These are phyloP conservation scores for Citrus hindsii DNA, from an alignment of 345 rosid genomes.

Conservation along the genomic window DNA sequence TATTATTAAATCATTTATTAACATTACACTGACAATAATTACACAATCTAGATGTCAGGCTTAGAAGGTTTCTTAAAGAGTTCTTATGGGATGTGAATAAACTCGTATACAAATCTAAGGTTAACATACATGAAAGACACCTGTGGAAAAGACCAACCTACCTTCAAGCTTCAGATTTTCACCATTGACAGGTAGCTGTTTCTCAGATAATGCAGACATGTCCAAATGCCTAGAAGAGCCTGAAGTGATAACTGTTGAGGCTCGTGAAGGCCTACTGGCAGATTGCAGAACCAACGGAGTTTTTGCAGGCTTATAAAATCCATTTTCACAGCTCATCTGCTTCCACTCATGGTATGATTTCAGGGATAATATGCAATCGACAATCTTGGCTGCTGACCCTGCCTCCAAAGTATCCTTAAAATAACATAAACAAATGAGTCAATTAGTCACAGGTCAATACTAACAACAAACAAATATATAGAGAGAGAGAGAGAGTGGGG, in stretches of 20 bases:
- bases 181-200: conserved; percentile 23
- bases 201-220: conserved; percentile 37
- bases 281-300: conserved; percentile 59
- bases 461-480: neutral
- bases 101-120: neutral
- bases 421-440: conserved; percentile 9
- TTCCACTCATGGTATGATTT: conserved; percentile 71
- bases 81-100: neutral
- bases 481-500: too few species aligned
- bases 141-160: conserved; percentile 12
- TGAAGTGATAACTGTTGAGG: conserved; percentile 23
- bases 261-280: conserved; percentile 28
- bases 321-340: conserved; percentile 50
- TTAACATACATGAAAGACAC: neutral
- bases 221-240: conserved; percentile 64
- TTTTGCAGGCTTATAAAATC: conserved; percentile 49
- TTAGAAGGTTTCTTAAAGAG: neutral
- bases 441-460: conserved; percentile 7
- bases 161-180: conserved; percentile 50
- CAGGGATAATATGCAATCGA: conserved; percentile 81
- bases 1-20: too few species aligned
- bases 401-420: conserved; percentile 72
- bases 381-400: conserved; percentile 74
- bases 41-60: neutral
- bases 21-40: too few species aligned